Evolutionary conservation across 257 asterid species (phyloP).

Genomic region (Lavandula angustifolia): DNA sequence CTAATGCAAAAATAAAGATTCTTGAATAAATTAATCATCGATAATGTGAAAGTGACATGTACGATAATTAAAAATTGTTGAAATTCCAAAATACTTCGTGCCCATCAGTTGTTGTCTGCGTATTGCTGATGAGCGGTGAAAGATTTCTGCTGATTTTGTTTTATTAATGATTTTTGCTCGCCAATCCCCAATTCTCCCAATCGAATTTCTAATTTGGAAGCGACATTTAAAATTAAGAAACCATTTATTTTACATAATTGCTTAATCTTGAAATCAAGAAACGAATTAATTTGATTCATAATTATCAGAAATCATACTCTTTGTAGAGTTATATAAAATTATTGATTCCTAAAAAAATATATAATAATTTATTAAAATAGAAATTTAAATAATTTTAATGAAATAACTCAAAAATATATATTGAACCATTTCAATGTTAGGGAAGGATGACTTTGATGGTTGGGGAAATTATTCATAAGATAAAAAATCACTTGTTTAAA

Average conservation of each 20-base stretch:
- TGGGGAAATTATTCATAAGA: no score
- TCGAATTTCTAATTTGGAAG: background rate
- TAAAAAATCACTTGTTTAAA: no score
- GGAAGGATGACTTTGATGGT: no score
- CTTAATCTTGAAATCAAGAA: conserved; percentile 17
- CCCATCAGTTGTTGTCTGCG: background rate
- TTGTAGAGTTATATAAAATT: no score
- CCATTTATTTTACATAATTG: background rate
- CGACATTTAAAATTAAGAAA: background rate
- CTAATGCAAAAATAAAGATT: background rate
- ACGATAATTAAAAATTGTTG: background rate
- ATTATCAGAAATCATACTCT: no score
- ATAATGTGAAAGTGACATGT: conserved; percentile 23
- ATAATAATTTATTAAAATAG: no score
- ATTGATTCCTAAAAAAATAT: no score
- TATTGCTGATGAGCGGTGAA: background rate
- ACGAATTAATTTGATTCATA: background rate
- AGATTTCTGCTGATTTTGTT: background rate
- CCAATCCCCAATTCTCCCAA: background rate
- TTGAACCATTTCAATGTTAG: no score
- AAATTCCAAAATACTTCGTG: conserved; percentile 6
- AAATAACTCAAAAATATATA: no score
- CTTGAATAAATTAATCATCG: background rate
- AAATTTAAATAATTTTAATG: no score
- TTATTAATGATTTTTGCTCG: background rate